Base-by-base conservation (phyloP, 257 asterid genomes). In the Przewalskia tangutica region DNA sequence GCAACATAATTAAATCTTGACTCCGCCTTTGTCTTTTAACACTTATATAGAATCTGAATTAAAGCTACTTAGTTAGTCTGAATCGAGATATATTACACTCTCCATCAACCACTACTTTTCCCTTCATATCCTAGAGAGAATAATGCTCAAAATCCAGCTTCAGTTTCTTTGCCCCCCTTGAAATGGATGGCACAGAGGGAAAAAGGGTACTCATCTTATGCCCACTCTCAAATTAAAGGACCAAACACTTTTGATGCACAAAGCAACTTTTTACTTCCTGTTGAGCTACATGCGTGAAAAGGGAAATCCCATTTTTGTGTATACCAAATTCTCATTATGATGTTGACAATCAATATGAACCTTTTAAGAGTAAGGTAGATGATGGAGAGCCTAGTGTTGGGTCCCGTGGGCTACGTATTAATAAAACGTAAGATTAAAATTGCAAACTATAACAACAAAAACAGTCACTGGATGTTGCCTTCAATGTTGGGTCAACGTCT, bases 231-330 rank as follows among this genome's bases (percentile, higher is more conserved):
- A 27, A 27, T 27, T 27, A 13, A 18, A 48, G 79, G 44, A 48
- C 79, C 60, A 73, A 73, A 48, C 44, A 73, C 60, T 73, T 73
- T 48, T 73, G 11, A 73, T 46, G 56, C 56, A 23, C 48, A 73
- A 73, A 27, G 32, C 42, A 73, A 46, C 23, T 73, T 73, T 73
- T 73, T 48, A 18, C 77, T 70, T 70, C 77, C 77, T 70, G 54
- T 70, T 70, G 16, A 44, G 54, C 38, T 70, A 23, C 79, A 73
- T 48, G 79, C 79, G 79, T 48, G 56, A 73, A 73, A 73, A 73
- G 78, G 36, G 60, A 13, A 23, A 65, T 73, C 60, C 60, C 60
- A 73, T 34, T 34, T 44, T 71, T 11, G 79, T 36, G 18, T 48
- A 12, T 14, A 20, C 36, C 60, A 73, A 48, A 73, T 73, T 73